Conservation (phyloP, 345 rosid species). For the Syzygium aromaticum region DNA sequence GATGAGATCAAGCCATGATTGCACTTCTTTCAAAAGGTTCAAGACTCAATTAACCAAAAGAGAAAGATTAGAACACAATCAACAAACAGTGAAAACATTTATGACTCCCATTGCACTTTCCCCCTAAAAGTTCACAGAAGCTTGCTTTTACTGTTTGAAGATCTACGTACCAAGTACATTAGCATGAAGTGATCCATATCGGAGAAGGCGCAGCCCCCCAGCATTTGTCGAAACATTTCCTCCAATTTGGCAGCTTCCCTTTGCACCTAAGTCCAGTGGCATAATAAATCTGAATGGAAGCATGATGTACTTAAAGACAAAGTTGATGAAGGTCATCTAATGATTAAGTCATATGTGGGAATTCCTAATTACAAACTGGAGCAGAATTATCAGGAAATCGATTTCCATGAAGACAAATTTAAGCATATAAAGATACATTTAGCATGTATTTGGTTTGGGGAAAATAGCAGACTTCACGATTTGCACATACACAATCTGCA, state of each 20-base stretch:
- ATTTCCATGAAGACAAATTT: background rate
- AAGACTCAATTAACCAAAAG: background rate
- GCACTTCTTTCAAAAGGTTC: background rate
- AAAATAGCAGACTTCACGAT: background rate
- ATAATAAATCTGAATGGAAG: conserved; percentile 84
- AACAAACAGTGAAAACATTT: background rate
- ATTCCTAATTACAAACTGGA: background rate
- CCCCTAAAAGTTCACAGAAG: background rate
- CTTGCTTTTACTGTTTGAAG: background rate
- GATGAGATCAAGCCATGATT: background rate
- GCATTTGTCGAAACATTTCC: conserved; percentile 99
- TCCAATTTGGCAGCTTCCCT: conserved; percentile 99
- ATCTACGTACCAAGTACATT: conserved; percentile 63
- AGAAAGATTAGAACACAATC: background rate
- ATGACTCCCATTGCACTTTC: background rate
- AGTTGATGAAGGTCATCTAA: background rate
- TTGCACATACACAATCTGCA: background rate
- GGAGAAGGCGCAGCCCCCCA: conserved; percentile 94
- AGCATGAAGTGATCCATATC: conserved; percentile 96
- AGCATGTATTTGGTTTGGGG: background rate
- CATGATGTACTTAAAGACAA: conserved; percentile 17
- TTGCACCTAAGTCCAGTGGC: conserved; percentile 99
- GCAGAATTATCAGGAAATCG: background rate
- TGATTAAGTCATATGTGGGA: background rate
- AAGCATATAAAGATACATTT: background rate